Evolutionary conservation across 306 rosid species (phyloP).

Genomic region (Rosa chinensis): DNA sequence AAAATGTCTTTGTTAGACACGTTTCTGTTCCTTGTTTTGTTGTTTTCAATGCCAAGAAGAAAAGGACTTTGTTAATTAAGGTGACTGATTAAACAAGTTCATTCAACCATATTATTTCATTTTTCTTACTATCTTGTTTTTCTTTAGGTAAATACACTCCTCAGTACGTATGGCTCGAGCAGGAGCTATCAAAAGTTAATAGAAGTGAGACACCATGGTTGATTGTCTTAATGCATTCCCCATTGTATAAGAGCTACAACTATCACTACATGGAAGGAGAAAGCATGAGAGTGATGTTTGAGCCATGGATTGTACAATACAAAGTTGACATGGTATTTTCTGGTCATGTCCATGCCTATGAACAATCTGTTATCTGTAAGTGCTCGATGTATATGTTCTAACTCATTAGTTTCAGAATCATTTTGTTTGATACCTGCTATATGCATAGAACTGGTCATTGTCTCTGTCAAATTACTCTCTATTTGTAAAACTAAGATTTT

Average conservation of each 20-base stretch:
- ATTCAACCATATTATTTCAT: neutral
- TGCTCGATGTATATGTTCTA: neutral
- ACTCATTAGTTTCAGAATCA: neutral
- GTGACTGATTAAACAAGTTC: neutral
- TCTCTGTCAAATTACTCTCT: neutral
- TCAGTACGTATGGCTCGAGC: conserved; percentile 44
- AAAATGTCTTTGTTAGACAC: neutral
- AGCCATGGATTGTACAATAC: conserved; percentile 63
- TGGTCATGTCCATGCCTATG: conserved; percentile 94
- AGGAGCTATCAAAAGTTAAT: conserved; percentile 52
- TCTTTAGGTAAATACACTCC: conserved; percentile 52
- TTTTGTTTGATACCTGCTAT: neutral
- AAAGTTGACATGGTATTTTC: conserved; percentile 80
- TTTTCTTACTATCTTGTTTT: neutral
- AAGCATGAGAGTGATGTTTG: conserved; percentile 74
- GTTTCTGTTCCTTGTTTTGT: neutral
- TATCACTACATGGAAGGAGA: conserved; percentile 76
- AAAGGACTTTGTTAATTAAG: too few relatives aligned
- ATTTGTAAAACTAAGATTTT: neutral
- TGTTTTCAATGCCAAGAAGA: neutral
- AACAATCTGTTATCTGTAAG: conserved; percentile 66
- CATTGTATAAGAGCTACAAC: conserved; percentile 58
- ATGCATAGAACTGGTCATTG: neutral
- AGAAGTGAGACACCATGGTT: conserved; percentile 56
- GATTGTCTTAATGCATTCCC: conserved; percentile 51